Conservation (phyloP, 1,284 basidiomycete genomes). For the Macrocybe sp. region DNA sequence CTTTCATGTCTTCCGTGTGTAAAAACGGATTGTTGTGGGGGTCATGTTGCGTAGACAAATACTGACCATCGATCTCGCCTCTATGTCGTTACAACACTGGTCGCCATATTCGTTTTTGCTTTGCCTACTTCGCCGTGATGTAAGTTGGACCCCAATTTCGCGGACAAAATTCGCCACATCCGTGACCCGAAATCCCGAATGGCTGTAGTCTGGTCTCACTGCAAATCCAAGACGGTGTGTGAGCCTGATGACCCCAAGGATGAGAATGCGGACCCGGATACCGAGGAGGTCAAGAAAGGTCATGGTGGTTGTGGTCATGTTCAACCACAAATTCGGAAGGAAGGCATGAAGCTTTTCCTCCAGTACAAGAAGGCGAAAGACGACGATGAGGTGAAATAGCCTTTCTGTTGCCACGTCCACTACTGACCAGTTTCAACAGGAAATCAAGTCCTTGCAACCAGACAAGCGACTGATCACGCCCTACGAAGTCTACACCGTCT, state of each 20-base stretch:
- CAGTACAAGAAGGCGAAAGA: constrained; percentile 93
- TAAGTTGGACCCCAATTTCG: constrained; percentile 82
- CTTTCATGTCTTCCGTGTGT: constrained; percentile 32
- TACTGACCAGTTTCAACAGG: constrained; percentile 36
- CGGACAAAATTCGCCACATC: constrained; percentile 78
- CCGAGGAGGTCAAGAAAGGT: constrained; percentile 73
- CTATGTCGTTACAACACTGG: constrained; percentile 22
- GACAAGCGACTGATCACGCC: constrained; percentile 90
- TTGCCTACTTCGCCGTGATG: constrained; percentile 19
- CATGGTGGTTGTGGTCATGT: constrained; percentile 95
- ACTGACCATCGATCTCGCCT: constrained; percentile 55
- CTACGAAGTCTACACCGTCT: constrained; percentile 85
- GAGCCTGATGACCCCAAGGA: constrained; percentile 85
- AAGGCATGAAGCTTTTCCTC: constrained; percentile 94
- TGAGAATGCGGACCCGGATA: constrained; percentile 74
- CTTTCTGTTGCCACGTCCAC: not conserved
- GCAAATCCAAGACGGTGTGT: constrained; percentile 84
- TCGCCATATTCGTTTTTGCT: constrained; percentile 19
- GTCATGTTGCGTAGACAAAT: constrained; percentile 35
- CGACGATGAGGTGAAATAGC: constrained; percentile 78
- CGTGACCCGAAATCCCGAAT: constrained; percentile 88
- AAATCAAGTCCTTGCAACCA: constrained; percentile 80
- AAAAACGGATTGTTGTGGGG: constrained; percentile 19
- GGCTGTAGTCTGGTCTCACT: constrained; percentile 80
- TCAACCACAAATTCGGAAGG: constrained; percentile 91